Conservation (phyloP, 2,329 filamentous ascomycete species). For the Samsoniella hepiali region DNA sequence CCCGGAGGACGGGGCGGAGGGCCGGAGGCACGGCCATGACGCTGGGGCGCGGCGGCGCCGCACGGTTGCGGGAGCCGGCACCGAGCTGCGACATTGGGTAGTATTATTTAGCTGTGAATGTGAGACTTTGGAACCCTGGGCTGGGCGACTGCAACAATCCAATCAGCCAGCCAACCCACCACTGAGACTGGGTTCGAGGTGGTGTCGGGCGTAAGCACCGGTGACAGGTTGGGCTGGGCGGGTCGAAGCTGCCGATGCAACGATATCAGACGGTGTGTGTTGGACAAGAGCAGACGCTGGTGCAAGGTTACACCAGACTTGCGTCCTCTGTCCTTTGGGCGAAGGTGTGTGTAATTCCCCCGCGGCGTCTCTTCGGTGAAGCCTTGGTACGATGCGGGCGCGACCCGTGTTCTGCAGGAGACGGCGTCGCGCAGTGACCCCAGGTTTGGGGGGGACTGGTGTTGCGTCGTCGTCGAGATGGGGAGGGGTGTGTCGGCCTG, state of each 20-base stretch:
- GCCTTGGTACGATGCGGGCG: not conserved
- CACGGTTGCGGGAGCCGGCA: not conserved
- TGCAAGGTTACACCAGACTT: not conserved
- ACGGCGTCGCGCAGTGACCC: conserved; percentile 1
- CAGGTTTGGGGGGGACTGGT: not conserved
- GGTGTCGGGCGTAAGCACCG: not conserved
- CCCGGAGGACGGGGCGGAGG: conserved; percentile 55
- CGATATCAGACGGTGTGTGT: not conserved
- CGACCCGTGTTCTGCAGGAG: not conserved
- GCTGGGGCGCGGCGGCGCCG: not conserved
- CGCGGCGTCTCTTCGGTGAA: conserved; percentile 5
- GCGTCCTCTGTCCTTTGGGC: not conserved
- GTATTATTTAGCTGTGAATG: not conserved
- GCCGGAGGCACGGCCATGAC: conserved; percentile 42
- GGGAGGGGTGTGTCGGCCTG: not conserved
- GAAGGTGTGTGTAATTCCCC: not conserved
- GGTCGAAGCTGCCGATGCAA: not conserved
- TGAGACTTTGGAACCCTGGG: not conserved
- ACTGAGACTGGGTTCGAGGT: too few relatives aligned
- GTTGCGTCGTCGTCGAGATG: not conserved
- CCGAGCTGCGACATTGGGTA: conserved; percentile 5
- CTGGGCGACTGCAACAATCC: not conserved
- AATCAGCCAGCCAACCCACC: not conserved
- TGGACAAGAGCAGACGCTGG: not conserved
- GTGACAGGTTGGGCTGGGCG: not conserved